A percentile compares a stretch with the other conserved stretches of the same genome.
phyloP scores from a whole-genome alignment of 2,329 filamentous ascomycete genomes.

The Pseudocercospora cruenta region DNA sequence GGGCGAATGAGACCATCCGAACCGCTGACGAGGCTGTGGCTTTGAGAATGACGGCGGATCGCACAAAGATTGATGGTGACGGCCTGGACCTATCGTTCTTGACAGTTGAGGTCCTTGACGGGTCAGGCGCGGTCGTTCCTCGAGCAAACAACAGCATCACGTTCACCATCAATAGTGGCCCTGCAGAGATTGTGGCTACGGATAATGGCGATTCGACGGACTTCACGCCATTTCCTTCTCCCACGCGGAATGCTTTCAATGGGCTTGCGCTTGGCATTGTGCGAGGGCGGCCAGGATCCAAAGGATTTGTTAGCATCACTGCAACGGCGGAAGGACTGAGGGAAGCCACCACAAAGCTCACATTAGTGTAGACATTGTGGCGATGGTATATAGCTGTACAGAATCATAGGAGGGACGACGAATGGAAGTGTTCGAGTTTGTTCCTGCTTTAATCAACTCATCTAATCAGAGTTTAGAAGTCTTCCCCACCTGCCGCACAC shows the following conservation, averaged over 20 bases:
- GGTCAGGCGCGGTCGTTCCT: conserved; percentile 49
- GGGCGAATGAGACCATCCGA: conserved; percentile 49
- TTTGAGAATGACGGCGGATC: conserved; percentile 48
- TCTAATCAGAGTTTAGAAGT: neutral
- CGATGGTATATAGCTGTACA: neutral
- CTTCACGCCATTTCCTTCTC: conserved; percentile 46
- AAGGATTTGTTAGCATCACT: too few species aligned
- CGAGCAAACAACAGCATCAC: conserved; percentile 48
- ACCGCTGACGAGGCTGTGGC: conserved; percentile 49
- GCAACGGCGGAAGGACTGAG: neutral
- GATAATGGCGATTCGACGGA: conserved; percentile 58
- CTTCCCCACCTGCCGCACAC: too few species aligned
- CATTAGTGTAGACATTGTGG: neutral
- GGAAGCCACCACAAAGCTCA: neutral
- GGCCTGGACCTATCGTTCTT: conserved; percentile 55
- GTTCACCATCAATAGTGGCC: conserved; percentile 48
- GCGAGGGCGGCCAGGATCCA: neutral
- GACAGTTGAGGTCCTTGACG: conserved; percentile 51
- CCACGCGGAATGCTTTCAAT: conserved; percentile 16
- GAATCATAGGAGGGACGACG: neutral
- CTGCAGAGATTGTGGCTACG: conserved; percentile 53
- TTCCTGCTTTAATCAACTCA: neutral
- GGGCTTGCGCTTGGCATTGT: conserved; percentile 12
- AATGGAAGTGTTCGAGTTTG: neutral
- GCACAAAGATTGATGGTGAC: conserved; percentile 44